Evolutionary conservation across 768 basidiomycete species (phyloP), one percentile per base, ranked within the genome.

Genomic region (Stropharia rugosoannulata): DNA sequence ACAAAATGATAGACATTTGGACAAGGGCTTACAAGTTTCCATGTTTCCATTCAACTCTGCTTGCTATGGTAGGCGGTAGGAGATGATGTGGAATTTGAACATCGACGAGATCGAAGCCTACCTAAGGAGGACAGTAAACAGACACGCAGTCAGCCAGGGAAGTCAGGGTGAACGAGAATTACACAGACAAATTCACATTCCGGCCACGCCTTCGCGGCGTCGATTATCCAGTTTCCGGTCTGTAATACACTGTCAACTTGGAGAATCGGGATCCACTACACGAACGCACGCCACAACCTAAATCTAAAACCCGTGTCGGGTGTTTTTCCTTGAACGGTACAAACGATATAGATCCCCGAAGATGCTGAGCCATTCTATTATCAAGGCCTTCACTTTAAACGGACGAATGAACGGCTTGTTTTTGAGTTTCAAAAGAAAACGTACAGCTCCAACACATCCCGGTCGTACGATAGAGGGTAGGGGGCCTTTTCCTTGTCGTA

Each of bases 101-200:
- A 59, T 90, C 84, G 39, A 90, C 85, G 45, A 92, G 75, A 69
- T 92, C 90, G 65, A 89, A 89, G 41, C 90, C 90, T 57, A 92
- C 82, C 89, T 90, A 60, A 36, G 16, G 45, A 19, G 16, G 50
- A 16, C 57, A 45, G 29, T 36, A 16, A 25, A 41, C n/a, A 39
- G 40, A 16, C 27, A 46, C 41, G 19, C 38, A 41, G 48, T 18
- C 10, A 19, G 13, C 35, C 15, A 10, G 22, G 1, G 18, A 29
- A 36, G 9, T 10, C 11, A 52, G 19, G 16, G 27, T 13, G 13
- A 40, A 39, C 3, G 38, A 25, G 32, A 32, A 32, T 32, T 6
- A 1, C 32, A 62, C 85, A 54, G 67, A 89, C 87, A 57, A 90
- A 84, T 55, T 82, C 72, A 62, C 84, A 84, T 16, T 80, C 69